Base-by-base conservation (phyloP, 106 monocot species). In the Phalaenopsis equestris region DNA sequence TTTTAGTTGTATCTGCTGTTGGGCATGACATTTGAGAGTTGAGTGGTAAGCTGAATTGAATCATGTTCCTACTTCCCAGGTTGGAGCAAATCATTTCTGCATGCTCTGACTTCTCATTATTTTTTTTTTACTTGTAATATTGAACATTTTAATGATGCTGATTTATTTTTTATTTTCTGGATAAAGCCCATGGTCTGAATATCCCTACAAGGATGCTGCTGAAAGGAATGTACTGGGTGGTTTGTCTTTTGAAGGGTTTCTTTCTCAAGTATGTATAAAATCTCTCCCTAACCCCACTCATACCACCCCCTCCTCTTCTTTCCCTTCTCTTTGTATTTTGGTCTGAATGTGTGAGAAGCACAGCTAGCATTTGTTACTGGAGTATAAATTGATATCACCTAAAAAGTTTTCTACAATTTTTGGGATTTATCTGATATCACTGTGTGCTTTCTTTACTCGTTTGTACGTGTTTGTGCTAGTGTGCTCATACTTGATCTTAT, bases 161-260 rank as follows among this genome's bases (percentile, higher is more conserved):
- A 12, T 37, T 48, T 43, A 78, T 80, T 67, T 46, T 75, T 45
- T 74, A 39, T 12, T 70, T 39, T 70, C 37, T 70, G 36, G 38
- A 39, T 56, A 67, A 80, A 98, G 97, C 61, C 97, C 97, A 58
- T 98, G 97, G 97, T 80, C 85, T 41, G 90, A 86, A 80, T 81
- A 76, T 55, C 92, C 90, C 61, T 98, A 91, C 57, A 94, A 85
- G 73, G 97, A 98, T 87, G 90, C 90, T 84, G 92, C 97, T 36
- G 94, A 98, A 77, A 98, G 88, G 89, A 98, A 98, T 84, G 97
- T 98, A 16, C 78, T 94, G 58, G 97, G 94, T 80, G 97, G 97
- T 38, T 85, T 98, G 77, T 85, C 94, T 78, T 85, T 94, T 78
- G 89, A 94, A 83, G 97, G 94, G 73, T 98, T 98, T 89, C 81